Conservation (phyloP, 1,284 basidiomycete species). For the Trametes versicolor region DNA sequence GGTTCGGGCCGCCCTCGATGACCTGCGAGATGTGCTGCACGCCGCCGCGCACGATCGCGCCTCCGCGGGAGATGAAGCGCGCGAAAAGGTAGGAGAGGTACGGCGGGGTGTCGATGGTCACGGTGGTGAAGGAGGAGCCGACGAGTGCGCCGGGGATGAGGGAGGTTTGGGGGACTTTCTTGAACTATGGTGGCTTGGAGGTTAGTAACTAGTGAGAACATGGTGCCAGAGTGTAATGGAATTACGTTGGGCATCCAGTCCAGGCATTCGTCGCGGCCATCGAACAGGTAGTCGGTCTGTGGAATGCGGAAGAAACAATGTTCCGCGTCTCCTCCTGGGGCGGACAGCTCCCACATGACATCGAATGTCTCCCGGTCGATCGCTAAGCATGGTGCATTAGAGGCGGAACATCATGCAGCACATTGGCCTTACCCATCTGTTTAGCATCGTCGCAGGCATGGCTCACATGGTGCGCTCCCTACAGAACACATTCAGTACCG, state of each 20-base stretch:
- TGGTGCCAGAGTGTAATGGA: conserved; percentile 5
- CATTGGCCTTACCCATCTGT: conserved; percentile 56
- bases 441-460: conserved; percentile 55
- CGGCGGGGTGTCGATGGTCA: conserved; percentile 73
- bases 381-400: conserved; percentile 48
- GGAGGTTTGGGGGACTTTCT: conserved; percentile 53
- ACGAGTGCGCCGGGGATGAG: conserved; percentile 53
- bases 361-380: conserved; percentile 79
- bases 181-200: conserved; percentile 52
- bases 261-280: conserved; percentile 54
- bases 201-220: not conserved
- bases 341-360: conserved; percentile 76
- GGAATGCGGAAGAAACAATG: conserved; percentile 68
- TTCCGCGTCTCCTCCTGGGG: conserved; percentile 59
- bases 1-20: conserved; percentile 63
- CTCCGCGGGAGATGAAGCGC: conserved; percentile 69
- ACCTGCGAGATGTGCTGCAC: conserved; percentile 75
- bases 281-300: conserved; percentile 68
- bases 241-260: conserved; percentile 72
- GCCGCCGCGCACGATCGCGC: conserved; percentile 61
- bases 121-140: conserved; percentile 68
- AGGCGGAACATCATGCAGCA: too few species aligned
- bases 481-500: not conserved
- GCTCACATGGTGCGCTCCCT: conserved; percentile 79
- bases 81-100: conserved; percentile 76